Evolutionary conservation across 1,284 basidiomycete genomes (phyloP).

Genomic region (Ganoderma boninense): DNA sequence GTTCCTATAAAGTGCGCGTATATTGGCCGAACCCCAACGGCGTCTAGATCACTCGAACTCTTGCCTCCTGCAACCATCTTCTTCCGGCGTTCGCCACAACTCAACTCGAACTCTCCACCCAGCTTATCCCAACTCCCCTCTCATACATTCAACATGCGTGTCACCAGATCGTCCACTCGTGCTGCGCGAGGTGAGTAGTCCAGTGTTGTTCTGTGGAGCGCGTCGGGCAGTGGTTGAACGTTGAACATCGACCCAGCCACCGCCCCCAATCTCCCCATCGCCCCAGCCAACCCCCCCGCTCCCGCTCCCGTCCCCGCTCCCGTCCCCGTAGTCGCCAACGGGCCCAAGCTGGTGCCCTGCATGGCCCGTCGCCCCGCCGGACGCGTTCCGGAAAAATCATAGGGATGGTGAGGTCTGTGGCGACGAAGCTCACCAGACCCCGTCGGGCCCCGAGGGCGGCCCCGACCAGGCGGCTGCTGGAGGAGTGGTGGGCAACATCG

Average conservation of each 20-base stretch:
- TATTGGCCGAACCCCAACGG: neutral
- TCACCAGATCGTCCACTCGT: constrained; percentile 22
- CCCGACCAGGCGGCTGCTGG: neutral
- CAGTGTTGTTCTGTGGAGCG: neutral
- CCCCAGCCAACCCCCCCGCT: constrained; percentile 4
- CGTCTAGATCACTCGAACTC: neutral
- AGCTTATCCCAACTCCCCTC: constrained; percentile 1
- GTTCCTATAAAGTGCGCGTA: neutral
- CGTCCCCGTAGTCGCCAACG: neutral
- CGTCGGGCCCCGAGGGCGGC: constrained; percentile 17
- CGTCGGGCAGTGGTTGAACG: constrained; percentile 12
- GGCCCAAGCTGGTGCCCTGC: neutral
- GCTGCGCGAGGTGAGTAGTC: constrained; percentile 21
- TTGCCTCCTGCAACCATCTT: constrained; percentile 22
- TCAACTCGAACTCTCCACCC: neutral
- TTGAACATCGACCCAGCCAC: constrained; percentile 21
- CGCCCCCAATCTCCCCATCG: constrained; percentile 6
- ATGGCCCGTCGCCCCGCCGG: constrained; percentile 10
- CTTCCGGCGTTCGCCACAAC: neutral
- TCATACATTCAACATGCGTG: constrained; percentile 16
- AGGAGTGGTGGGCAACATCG: neutral
- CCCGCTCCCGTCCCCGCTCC: too few relatives aligned
- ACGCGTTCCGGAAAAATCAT: constrained; percentile 25
- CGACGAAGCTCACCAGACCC: constrained; percentile 21
- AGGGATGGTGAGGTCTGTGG: constrained; percentile 16